Percentiles rank a stretch among this genome's conserved stretches.
These are phyloP conservation scores for Plasmodium sp. DNA, from an alignment of 169 alveolate genomes.

Conservation along the genomic window DNA sequence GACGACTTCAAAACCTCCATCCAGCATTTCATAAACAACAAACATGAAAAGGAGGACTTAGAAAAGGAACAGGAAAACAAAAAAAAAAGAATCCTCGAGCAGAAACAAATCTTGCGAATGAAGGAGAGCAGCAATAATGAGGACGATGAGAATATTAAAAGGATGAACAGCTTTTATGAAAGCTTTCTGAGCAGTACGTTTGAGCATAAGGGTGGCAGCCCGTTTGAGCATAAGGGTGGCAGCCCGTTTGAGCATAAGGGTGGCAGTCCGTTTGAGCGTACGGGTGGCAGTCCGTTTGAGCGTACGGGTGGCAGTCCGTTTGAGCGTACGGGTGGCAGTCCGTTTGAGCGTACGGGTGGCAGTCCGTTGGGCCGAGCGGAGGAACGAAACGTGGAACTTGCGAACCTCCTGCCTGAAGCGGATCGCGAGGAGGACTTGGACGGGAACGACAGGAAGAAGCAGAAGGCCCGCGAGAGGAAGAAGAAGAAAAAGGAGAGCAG, in stretches of 20 bases:
- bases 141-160: not conserved
- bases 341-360: not conserved
- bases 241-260: too few relatives aligned
- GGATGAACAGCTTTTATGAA: not conserved
- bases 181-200: not conserved
- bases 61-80: not conserved
- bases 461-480: not conserved
- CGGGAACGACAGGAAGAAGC: not conserved
- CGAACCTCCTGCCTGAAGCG: not conserved
- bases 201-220: not conserved
- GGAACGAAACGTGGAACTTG: not conserved
- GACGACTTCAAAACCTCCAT: constrained; percentile 2
- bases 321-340: not conserved
- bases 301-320: not conserved
- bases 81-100: not conserved
- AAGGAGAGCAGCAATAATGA: constrained; percentile 3
- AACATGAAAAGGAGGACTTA: not conserved
- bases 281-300: not conserved
- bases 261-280: too few relatives aligned
- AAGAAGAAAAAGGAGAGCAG: not conserved
- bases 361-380: not conserved
- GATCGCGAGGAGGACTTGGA: not conserved
- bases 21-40: constrained; percentile 7
- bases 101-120: not conserved
- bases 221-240: not conserved